Evolutionary conservation across 2,329 filamentous ascomycete species (phyloP).

Genomic region (Sphaerulina musiva): DNA sequence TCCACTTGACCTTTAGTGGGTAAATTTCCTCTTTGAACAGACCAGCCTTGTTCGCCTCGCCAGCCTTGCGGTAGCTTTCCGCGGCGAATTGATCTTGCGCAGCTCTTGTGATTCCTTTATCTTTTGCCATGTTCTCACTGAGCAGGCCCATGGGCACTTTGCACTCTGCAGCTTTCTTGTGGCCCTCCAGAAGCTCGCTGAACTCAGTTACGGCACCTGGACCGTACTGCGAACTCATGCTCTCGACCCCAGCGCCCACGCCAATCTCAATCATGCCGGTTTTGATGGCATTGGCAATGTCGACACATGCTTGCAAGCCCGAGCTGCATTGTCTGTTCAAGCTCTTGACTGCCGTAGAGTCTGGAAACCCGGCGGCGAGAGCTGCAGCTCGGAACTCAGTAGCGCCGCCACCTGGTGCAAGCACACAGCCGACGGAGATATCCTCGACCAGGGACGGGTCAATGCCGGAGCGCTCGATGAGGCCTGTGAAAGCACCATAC

Average conservation of each 20-base stretch:
- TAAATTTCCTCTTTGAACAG: slow-evolving; percentile 88
- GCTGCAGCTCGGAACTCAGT: slow-evolving; percentile 94
- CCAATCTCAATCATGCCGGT: slow-evolving; percentile 92
- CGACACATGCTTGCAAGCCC: slow-evolving; percentile 84
- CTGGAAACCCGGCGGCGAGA: slow-evolving; percentile 84
- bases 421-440: slow-evolving; percentile 82
- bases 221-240: slow-evolving; percentile 89
- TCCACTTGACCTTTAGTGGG: slow-evolving; percentile 77
- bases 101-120: slow-evolving; percentile 62
- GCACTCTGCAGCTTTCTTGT: slow-evolving; percentile 84
- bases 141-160: slow-evolving; percentile 95
- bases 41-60: slow-evolving; percentile 76
- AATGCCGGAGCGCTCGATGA: slow-evolving; percentile 80
- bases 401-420: slow-evolving; percentile 86
- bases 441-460: slow-evolving; percentile 86
- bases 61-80: slow-evolving; percentile 83
- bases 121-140: slow-evolving; percentile 91
- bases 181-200: slow-evolving; percentile 75
- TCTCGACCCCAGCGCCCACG: slow-evolving; percentile 90
- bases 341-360: slow-evolving; percentile 72
- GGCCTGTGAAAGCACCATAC: slow-evolving; percentile 70
- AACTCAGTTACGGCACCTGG: slow-evolving; percentile 86
- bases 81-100: slow-evolving; percentile 91
- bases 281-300: slow-evolving; percentile 88
- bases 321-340: slow-evolving; percentile 93